Evolutionary conservation across 2,329 filamentous ascomycete species (phyloP).

Genomic region (Aspergillus novofumigatus): DNA sequence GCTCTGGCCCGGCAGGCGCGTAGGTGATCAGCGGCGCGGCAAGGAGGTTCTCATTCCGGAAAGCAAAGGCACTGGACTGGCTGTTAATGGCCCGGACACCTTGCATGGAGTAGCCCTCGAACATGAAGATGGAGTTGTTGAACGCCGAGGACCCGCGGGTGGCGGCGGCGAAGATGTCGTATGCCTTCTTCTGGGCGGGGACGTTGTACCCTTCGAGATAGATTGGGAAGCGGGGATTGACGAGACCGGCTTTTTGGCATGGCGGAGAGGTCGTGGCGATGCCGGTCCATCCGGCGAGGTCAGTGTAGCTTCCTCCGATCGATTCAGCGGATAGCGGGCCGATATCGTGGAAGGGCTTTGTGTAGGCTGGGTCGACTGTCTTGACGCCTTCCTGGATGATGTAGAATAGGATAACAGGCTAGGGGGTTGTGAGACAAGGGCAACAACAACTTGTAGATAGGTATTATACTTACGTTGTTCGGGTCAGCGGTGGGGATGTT

Average conservation of each 20-base stretch:
- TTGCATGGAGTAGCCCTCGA: constrained; percentile 51
- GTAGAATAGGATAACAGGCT: constrained; percentile 29
- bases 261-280: constrained; percentile 35
- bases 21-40: constrained; percentile 30
- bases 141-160: constrained; percentile 29
- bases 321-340: constrained; percentile 34
- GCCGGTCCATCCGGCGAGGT: constrained; percentile 44
- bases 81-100: constrained; percentile 40
- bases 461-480: constrained; percentile 15
- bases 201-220: constrained; percentile 41
- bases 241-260: constrained; percentile 42
- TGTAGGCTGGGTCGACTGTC: constrained; percentile 39
- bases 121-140: constrained; percentile 49
- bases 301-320: constrained; percentile 41
- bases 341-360: constrained; percentile 43
- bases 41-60: constrained; percentile 45
- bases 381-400: constrained; percentile 34
- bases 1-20: constrained; percentile 15
- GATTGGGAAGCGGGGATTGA: constrained; percentile 44
- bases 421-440: background rate
- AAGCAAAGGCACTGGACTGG: constrained; percentile 44
- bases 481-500: constrained; percentile 23
- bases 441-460: background rate
- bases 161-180: constrained; percentile 34
- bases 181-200: constrained; percentile 34